Evolutionary conservation across 73 alveolate species (phyloP).

Genomic region (Tetrahymena malaccensis): DNA sequence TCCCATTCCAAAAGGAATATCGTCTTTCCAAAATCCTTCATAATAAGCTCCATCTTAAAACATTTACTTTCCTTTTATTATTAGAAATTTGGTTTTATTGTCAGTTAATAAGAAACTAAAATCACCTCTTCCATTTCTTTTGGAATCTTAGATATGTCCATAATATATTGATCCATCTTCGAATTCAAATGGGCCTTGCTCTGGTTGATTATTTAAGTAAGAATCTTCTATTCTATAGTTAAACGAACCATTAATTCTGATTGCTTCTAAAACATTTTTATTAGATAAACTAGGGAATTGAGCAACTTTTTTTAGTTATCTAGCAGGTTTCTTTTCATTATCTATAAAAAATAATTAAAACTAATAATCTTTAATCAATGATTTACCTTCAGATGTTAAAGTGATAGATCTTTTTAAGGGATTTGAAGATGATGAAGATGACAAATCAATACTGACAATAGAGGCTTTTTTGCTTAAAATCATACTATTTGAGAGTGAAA

Average conservation of each 20-base stretch:
- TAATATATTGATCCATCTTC: background rate
- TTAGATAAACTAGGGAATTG: background rate
- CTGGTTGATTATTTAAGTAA: background rate
- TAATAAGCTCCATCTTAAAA: conserved; percentile 32
- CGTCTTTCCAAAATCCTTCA: conserved; percentile 47
- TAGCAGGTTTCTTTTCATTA: background rate
- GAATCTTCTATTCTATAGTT: conserved; percentile 4
- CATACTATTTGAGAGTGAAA: background rate
- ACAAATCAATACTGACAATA: background rate
- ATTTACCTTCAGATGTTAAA: background rate
- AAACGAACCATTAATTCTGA: background rate
- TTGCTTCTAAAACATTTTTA: background rate
- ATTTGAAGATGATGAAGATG: background rate
- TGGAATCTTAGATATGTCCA: background rate
- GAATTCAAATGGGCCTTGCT: background rate
- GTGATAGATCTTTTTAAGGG: background rate
- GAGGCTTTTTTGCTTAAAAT: background rate
- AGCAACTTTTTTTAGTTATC: background rate
- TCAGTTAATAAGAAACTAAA: background rate
- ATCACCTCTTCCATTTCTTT: background rate
- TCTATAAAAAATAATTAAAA: background rate
- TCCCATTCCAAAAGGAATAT: conserved; percentile 32
- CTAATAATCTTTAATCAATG: too few species aligned
- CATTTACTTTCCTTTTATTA: background rate
- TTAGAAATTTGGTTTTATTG: background rate